Percentiles rank a stretch among this genome's conserved stretches.
Conservation (phyloP, 2,329 filamentous ascomycete species). For the Curvularia hawaiiensis region DNA sequence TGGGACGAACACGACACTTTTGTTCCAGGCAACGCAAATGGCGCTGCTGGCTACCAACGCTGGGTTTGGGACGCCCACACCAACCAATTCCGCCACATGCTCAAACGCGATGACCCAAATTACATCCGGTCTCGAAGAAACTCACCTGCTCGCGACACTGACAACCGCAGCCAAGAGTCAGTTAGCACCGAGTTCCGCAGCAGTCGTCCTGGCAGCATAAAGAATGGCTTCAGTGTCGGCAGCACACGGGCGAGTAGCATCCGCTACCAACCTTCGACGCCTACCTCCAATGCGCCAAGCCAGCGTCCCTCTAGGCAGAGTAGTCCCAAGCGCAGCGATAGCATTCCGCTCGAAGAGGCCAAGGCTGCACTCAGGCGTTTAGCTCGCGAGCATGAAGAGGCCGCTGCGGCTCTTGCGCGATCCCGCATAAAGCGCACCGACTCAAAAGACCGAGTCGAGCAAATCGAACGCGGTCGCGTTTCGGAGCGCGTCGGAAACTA, state of each 20-base stretch:
- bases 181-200: slow-evolving; percentile 35
- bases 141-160: slow-evolving; percentile 29
- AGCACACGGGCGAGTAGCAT: slow-evolving; percentile 39
- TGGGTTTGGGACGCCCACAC: slow-evolving; percentile 54
- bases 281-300: slow-evolving; percentile 27
- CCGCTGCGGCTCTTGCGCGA: slow-evolving; percentile 21
- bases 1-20: slow-evolving; percentile 58
- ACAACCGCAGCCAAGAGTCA: slow-evolving; percentile 37
- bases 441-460: slow-evolving; percentile 20
- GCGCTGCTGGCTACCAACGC: slow-evolving; percentile 48
- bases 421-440: slow-evolving; percentile 19
- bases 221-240: slow-evolving; percentile 33
- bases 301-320: slow-evolving; percentile 32
- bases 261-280: slow-evolving; percentile 26
- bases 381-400: slow-evolving; percentile 37
- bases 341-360: slow-evolving; percentile 39
- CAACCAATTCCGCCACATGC: slow-evolving; percentile 46
- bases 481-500: slow-evolving; percentile 21
- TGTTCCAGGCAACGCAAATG: slow-evolving; percentile 50
- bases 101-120: slow-evolving; percentile 46
- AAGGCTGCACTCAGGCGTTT: slow-evolving; percentile 33
- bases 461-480: slow-evolving; percentile 27
- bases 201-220: slow-evolving; percentile 29
- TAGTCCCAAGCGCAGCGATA: slow-evolving; percentile 37
- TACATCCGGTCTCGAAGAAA: slow-evolving; percentile 34